Evolutionary conservation across 257 asterid genomes (phyloP), one percentile per base, ranked within the genome.

Genomic region (Lavandula angustifolia): DNA sequence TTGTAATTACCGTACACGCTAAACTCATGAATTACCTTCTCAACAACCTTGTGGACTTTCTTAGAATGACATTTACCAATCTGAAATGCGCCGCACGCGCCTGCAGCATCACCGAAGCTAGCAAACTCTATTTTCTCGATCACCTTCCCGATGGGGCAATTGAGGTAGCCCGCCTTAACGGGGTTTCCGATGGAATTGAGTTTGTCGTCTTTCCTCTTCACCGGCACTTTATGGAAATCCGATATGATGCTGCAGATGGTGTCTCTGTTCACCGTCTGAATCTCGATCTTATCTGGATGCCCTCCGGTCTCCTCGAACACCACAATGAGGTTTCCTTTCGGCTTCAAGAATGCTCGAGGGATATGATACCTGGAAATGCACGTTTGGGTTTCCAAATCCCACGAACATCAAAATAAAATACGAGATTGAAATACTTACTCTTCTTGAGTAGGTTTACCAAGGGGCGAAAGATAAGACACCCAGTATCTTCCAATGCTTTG

Each of bases 301-400:
- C 99, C 99, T 40, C 97, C 99, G 0, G 79, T 72, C 73, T 94
- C 99, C 68, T 94, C 99, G 0, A 89, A 87, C 32, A 90, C 78
- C 17, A 86, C 88, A 43, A 94, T 37, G 0, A 87, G 64, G 37
- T 94, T 94, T 11, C 71, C 67, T 8, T 38, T 82, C 0, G 87
- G 87, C 79, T 87, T 94, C 86, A 94, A 62, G 73, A 60, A 87
- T 0, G 88, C 79, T 74, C 99, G 77, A 11, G 99, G 99, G 74
- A 94, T 54, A 54, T 94, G 97, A 60, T 94, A 92, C 79, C 96
- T 91, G 40, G 33, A 79, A 13, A 14, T 4, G 0, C 2, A 41
- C 9, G 8, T 12, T 22, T 2, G 27, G 27, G 1, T 7, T 10
- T 11, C 4, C 9, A 58, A 41, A 37, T 0, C 9, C 3, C 5